These are phyloP conservation scores for Pythium chondricola DNA, from an alignment of 352 stramenopile genomes.

Conservation along the genomic window DNA sequence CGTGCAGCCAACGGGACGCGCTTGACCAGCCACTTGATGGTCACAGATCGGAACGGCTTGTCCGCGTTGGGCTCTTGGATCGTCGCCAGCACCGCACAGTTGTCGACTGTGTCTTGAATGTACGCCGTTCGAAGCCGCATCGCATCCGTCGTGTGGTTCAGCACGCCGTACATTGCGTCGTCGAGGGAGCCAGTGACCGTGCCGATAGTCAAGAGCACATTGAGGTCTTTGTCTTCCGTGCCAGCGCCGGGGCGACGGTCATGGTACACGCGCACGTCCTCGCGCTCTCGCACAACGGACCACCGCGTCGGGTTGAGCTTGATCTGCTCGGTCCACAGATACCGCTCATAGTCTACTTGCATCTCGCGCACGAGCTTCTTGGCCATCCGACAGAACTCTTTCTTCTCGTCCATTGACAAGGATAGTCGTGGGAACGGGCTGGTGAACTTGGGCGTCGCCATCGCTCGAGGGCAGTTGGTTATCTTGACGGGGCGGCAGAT, in stretches of 20 bases:
- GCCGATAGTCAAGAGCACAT: conserved; percentile 23
- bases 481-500: no score
- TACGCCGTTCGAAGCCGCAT: conserved; percentile 62
- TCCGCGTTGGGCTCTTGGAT: conserved; percentile 30
- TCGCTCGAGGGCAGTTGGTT: neutral
- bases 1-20: conserved; percentile 34
- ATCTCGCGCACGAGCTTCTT: conserved; percentile 46
- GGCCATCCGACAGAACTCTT: conserved; percentile 38
- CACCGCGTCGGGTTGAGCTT: conserved; percentile 32
- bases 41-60: conserved; percentile 55
- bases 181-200: conserved; percentile 45
- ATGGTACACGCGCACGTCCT: conserved; percentile 42
- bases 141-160: conserved; percentile 31
- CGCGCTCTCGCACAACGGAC: conserved; percentile 38
- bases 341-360: conserved; percentile 43
- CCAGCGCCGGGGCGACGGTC: conserved; percentile 32
- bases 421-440: conserved; percentile 45
- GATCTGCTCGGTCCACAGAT: conserved; percentile 30
- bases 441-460: conserved; percentile 21
- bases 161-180: conserved; percentile 55
- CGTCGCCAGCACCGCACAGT: conserved; percentile 43
- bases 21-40: conserved; percentile 61
- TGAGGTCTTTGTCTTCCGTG: conserved; percentile 13
- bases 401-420: conserved; percentile 44
- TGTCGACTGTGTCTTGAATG: conserved; percentile 34